Evolutionary conservation across 2,329 filamentous ascomycete species (phyloP).

Genomic region (Pezicula carpinea): DNA sequence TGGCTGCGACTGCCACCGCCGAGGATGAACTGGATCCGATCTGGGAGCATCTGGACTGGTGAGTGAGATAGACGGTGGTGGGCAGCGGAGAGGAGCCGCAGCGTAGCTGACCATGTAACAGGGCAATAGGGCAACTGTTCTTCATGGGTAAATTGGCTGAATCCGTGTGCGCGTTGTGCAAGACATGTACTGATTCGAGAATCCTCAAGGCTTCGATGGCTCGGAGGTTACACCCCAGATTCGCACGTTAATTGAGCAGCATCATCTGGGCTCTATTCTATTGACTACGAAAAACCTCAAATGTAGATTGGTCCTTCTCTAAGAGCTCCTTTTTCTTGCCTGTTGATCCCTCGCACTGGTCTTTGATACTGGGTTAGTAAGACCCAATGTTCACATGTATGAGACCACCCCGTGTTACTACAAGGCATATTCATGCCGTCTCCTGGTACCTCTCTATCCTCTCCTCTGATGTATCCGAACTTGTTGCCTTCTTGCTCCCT

Average conservation of each 20-base stretch:
- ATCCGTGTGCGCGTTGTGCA: too few relatives aligned
- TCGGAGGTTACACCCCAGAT: slow-evolving; percentile 81
- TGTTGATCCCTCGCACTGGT: background rate
- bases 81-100: too few relatives aligned
- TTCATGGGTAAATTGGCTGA: slow-evolving; percentile 48
- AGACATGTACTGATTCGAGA: background rate
- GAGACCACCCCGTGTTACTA: too few relatives aligned
- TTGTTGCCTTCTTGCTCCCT: slow-evolving; percentile 2
- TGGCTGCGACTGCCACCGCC: slow-evolving; percentile 49
- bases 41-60: slow-evolving; percentile 29
- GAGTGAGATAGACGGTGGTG: slow-evolving; percentile 6
- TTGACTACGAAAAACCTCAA: slow-evolving; percentile 82
- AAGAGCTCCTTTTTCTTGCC: slow-evolving; percentile 3
- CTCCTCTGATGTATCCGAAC: background rate
- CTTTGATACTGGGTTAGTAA: too few relatives aligned
- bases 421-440: too few relatives aligned
- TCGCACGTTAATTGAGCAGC: slow-evolving; percentile 71
- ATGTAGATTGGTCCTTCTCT: slow-evolving; percentile 44
- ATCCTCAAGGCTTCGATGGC: slow-evolving; percentile 65
- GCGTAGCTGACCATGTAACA: slow-evolving; percentile 23
- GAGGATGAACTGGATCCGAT: slow-evolving; percentile 28
- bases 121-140: slow-evolving; percentile 71
- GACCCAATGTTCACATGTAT: too few relatives aligned
- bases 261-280: slow-evolving; percentile 84
- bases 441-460: too few relatives aligned